These are phyloP conservation scores for Fusarium haematococcum DNA, from an alignment of 2,329 filamentous ascomycete genomes.

Conservation along the genomic window DNA sequence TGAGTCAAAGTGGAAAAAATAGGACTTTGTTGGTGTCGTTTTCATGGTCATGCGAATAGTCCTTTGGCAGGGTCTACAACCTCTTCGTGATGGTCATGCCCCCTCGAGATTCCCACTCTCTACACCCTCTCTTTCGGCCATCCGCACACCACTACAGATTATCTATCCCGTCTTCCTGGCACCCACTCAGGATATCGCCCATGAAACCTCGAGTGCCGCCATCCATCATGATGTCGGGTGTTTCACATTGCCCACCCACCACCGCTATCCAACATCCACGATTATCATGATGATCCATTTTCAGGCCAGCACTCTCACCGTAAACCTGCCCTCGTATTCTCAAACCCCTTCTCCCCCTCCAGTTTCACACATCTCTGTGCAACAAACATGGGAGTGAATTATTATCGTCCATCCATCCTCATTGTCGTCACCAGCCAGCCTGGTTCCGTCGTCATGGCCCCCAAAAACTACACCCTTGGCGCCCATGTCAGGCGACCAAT, in stretches of 20 bases:
- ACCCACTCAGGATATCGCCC: constrained; percentile 14
- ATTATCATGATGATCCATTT: constrained; percentile 1
- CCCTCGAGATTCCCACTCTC: constrained; percentile 20
- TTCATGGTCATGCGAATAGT: constrained; percentile 30
- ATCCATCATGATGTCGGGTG: constrained; percentile 9
- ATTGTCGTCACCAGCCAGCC: neutral
- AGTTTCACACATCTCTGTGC: constrained; percentile 20
- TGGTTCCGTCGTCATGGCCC: constrained; percentile 3
- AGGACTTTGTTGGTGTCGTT: constrained; percentile 2
- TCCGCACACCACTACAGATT: neutral
- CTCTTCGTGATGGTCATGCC: constrained; percentile 35
- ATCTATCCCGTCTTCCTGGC: constrained; percentile 28
- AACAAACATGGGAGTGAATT: neutral
- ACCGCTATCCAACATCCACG: neutral
- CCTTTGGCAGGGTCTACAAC: constrained; percentile 28
- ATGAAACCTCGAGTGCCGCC: constrained; percentile 18
- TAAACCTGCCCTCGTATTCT: constrained; percentile 19
- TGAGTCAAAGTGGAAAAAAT: constrained; percentile 29
- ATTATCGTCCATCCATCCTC: neutral
- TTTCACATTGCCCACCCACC: constrained; percentile 15
- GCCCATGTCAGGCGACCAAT: constrained; percentile 33
- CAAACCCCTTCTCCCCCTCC: constrained; percentile 25
- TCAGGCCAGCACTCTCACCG: constrained; percentile 14
- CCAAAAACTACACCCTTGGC: constrained; percentile 21
- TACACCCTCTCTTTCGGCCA: constrained; percentile 13